These are phyloP conservation scores for Viola odorata DNA, from an alignment of 345 rosid species.

Conservation along the genomic window DNA sequence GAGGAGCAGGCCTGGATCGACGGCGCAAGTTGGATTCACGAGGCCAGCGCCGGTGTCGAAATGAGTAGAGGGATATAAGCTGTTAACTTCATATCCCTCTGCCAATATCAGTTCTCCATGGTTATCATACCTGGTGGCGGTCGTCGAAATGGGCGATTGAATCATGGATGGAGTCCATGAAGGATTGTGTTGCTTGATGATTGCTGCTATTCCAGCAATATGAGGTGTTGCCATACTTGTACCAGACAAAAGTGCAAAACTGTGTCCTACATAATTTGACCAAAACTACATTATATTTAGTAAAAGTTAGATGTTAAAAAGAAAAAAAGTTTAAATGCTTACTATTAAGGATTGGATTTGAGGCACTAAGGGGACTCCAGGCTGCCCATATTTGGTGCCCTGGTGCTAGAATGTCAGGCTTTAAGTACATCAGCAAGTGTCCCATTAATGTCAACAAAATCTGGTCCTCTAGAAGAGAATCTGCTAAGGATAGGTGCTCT, in stretches of 20 bases:
- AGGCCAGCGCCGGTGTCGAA: slow-evolving; percentile 75
- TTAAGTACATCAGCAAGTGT: slow-evolving; percentile 61
- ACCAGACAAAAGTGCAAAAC: slow-evolving; percentile 71
- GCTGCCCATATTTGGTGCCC: slow-evolving; percentile 96
- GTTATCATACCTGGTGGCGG: slow-evolving; percentile 47
- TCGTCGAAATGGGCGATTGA: slow-evolving; percentile 71
- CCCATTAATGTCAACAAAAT: slow-evolving; percentile 40
- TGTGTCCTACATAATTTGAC: slow-evolving; percentile 33
- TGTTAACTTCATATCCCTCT: slow-evolving; percentile 32
- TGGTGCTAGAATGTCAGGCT: slow-evolving; percentile 83
- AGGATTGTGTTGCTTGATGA: slow-evolving; percentile 63
- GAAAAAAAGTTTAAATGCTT: background rate
- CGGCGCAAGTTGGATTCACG: slow-evolving; percentile 55
- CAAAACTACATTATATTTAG: background rate
- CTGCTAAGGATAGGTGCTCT: slow-evolving; percentile 59
- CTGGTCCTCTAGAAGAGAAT: slow-evolving; percentile 82
- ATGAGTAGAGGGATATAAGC: slow-evolving; percentile 39
- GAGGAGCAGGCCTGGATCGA: slow-evolving; percentile 78
- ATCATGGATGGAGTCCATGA: slow-evolving; percentile 82
- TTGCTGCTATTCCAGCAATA: slow-evolving; percentile 58
- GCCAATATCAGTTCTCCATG: slow-evolving; percentile 50
- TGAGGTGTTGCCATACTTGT: slow-evolving; percentile 96
- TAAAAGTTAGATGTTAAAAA: background rate
- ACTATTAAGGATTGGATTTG: slow-evolving; percentile 53
- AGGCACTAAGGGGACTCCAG: slow-evolving; percentile 75